A percentile compares a stretch with the other conserved stretches of the same genome.
phyloP scores from a whole-genome alignment of 257 asterid genomes.

The Scutellaria baicalensis region DNA sequence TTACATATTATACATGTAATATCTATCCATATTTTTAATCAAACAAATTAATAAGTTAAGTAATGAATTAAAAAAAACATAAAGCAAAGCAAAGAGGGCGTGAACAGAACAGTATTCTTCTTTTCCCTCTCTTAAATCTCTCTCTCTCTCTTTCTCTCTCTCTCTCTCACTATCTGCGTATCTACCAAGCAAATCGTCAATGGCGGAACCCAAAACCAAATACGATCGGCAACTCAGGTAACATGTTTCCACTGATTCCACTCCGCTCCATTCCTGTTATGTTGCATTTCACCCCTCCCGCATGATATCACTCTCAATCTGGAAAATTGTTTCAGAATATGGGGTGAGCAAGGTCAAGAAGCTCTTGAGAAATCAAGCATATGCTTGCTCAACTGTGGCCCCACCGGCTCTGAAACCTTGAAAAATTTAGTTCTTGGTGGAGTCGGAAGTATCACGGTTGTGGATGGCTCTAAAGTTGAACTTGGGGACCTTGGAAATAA shows the following conservation, averaged over 20 bases:
- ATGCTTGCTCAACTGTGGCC: conserved; percentile 94
- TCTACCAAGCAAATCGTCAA: conserved; percentile 39
- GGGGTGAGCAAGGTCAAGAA: conserved; percentile 99
- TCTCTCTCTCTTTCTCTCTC: conserved; percentile 18
- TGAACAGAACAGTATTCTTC: not conserved
- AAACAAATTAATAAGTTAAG: too few relatives aligned
- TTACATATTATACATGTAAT: too few relatives aligned
- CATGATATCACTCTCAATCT: not conserved
- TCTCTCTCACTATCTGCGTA: conserved; percentile 23
- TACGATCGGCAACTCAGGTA: conserved; percentile 99
- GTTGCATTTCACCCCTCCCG: not conserved
- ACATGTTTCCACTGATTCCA: not conserved
- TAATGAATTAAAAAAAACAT: too few relatives aligned
- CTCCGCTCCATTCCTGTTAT: not conserved
- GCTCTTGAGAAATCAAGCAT: conserved; percentile 95
- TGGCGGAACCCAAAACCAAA: conserved; percentile 90
- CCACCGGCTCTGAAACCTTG: conserved; percentile 92
- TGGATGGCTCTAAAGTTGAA: conserved; percentile 94
- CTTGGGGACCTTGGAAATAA: conserved; percentile 91
- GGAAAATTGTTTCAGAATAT: conserved; percentile 52
- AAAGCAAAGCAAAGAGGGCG: conserved; percentile 15
- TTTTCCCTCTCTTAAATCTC: conserved; percentile 15
- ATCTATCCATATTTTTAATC: too few relatives aligned
- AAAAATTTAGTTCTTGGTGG: conserved; percentile 97
- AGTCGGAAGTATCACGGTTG: conserved; percentile 88